phyloP scores from a whole-genome alignment of 2,329 filamentous ascomycete species.

The Cyanodermella asteris region DNA sequence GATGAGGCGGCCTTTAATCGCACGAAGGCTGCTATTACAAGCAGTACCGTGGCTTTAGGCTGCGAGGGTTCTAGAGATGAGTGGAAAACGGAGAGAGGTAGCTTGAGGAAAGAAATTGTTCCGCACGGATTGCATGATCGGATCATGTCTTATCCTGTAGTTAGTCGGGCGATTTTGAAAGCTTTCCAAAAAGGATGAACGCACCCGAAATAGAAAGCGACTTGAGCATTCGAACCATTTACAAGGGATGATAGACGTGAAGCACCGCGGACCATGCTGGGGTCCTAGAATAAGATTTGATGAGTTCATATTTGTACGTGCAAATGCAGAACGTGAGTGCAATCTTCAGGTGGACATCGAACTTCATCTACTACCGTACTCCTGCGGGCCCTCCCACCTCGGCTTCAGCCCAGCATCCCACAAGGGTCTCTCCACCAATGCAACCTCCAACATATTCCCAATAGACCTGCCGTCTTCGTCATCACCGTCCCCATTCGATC shows the following conservation, averaged over 20 bases:
- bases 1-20: slow-evolving; percentile 24
- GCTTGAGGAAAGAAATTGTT: slow-evolving; percentile 31
- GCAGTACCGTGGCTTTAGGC: slow-evolving; percentile 21
- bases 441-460: slow-evolving; percentile 42
- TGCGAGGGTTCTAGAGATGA: slow-evolving; percentile 29
- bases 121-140: slow-evolving; percentile 35
- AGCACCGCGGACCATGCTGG: too few relatives aligned
- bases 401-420: slow-evolving; percentile 64
- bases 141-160: slow-evolving; percentile 34
- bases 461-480: too few relatives aligned
- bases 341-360: background rate
- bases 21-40: slow-evolving; percentile 20
- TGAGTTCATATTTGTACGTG: too few relatives aligned
- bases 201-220: too few relatives aligned
- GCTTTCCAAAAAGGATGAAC: too few relatives aligned
- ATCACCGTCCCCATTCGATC: slow-evolving; percentile 18
- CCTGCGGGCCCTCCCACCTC: slow-evolving; percentile 40
- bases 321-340: too few relatives aligned
- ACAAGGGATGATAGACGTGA: too few relatives aligned
- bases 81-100: slow-evolving; percentile 23
- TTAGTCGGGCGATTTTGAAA: slow-evolving; percentile 31
- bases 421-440: slow-evolving; percentile 65
- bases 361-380: slow-evolving; percentile 11
- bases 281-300: too few relatives aligned
- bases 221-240: too few relatives aligned